Evolutionary conservation across 257 asterid genomes (phyloP).

Genomic region (Primulina huaijiensis): DNA sequence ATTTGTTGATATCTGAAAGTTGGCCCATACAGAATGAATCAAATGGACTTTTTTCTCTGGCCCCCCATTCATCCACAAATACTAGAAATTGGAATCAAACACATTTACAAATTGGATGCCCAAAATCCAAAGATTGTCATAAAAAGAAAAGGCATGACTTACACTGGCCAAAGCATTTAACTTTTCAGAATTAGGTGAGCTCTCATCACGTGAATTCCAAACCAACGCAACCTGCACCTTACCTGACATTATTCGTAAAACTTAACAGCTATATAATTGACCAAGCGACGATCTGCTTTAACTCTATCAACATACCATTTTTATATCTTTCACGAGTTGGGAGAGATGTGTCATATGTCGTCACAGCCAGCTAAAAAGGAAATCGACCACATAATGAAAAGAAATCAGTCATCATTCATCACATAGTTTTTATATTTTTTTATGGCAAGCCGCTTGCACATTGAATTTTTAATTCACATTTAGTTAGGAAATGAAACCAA

Average conservation of each 20-base stretch:
- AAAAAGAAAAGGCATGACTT: slow-evolving; percentile 26
- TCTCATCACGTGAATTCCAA: slow-evolving; percentile 88
- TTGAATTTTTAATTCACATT: too few species aligned
- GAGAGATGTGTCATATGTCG: slow-evolving; percentile 84
- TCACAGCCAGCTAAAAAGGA: slow-evolving; percentile 76
- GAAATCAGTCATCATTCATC: slow-evolving; percentile 20
- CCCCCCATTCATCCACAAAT: slow-evolving; percentile 76
- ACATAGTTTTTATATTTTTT: not conserved
- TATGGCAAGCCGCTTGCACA: not conserved
- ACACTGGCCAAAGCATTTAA: slow-evolving; percentile 73
- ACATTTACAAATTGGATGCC: slow-evolving; percentile 22
- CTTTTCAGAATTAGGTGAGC: slow-evolving; percentile 55
- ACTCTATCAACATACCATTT: slow-evolving; percentile 53
- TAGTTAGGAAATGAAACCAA: not conserved
- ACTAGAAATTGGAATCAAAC: slow-evolving; percentile 42
- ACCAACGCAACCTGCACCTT: slow-evolving; percentile 75
- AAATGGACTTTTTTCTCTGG: slow-evolving; percentile 58
- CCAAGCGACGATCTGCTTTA: slow-evolving; percentile 10
- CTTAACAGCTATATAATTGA: slow-evolving; percentile 20
- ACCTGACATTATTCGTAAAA: slow-evolving; percentile 47
- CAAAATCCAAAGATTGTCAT: slow-evolving; percentile 15
- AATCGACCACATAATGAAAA: slow-evolving; percentile 9
- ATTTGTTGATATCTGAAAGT: slow-evolving; percentile 73
- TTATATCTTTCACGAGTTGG: slow-evolving; percentile 75
- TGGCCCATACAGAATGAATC: slow-evolving; percentile 93